Evolutionary conservation across 2,329 filamentous ascomycete species (phyloP), one percentile per base, ranked within the genome.

Genomic region (Scedosporium aurantiacum): DNA sequence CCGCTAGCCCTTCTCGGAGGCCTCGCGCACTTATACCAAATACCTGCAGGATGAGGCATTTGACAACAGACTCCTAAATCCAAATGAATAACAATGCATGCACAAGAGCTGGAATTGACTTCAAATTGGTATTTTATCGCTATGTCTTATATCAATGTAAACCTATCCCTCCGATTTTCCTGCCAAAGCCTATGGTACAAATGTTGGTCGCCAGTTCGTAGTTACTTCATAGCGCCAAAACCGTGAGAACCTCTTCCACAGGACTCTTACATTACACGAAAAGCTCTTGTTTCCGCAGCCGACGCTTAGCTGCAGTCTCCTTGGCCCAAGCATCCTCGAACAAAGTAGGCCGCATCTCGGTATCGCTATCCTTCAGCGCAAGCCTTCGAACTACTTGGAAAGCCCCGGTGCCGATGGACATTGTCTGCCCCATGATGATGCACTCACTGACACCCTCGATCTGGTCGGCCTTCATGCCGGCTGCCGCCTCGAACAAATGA

Each of bases 341-440:
- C 16, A 82, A 68, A 1, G 87, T 88, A 63, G 80, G 80, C 70
- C 82, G 83, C 63, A 77, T 76, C 21, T 75, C 75, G 28, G 90
- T 75, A 66, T 88, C 68, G 70, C 79, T 72, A 5, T 84, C 79
- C 47, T 78, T 78, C 63, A 95, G 81, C 64, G 87, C 87, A 65
- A 97, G 74, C 63, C 84, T 82, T 52, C 92, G 79, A 2, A 97
- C 89, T 25, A 97, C 89, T 70, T 95, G 87, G 81, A 97, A 94
- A 1, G 90, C 88, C 4, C 94, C 94, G 0, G 94, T 99, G 5
- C 94, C 94, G 41, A 99, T 80, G 54, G 83, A 83, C 83, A 97
- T 95, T 50, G 88, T 92, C 79, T 97, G 93, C 16, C 94, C 94
- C 87, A 97, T 94, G 71, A 99, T 99, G 70, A 99, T 97, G 74